Evolutionary conservation across 306 rosid genomes (phyloP).

Genomic region (Ormosia emarginata): DNA sequence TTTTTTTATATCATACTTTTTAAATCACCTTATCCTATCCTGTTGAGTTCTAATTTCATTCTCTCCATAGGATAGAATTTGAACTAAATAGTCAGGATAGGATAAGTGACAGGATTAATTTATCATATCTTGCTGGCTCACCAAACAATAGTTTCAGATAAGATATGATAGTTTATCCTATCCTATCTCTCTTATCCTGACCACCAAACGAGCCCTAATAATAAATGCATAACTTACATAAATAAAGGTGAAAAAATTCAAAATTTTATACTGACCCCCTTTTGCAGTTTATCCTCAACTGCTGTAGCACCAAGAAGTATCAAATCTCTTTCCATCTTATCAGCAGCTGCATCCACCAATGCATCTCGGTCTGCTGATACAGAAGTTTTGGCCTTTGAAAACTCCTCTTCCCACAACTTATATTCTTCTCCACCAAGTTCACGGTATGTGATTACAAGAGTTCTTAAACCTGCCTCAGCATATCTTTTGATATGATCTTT

Average conservation of each 20-base stretch:
- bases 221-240: neutral
- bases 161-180: too few species aligned
- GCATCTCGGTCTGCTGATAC: constrained; percentile 49
- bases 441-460: constrained; percentile 64
- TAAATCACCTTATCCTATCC: too few species aligned
- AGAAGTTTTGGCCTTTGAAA: constrained; percentile 58
- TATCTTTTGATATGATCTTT: constrained; percentile 63
- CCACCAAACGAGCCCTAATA: too few species aligned
- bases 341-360: constrained; percentile 58
- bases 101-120: too few species aligned
- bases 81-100: too few species aligned
- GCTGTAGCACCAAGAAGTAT: constrained; percentile 89
- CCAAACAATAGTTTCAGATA: too few species aligned
- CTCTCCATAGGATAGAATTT: too few species aligned
- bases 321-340: constrained; percentile 64
- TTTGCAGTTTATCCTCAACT: constrained; percentile 85
- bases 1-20: too few species aligned
- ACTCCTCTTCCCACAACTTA: constrained; percentile 58
- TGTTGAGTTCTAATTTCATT: too few species aligned
- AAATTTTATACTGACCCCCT: constrained; percentile 53
- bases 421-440: constrained; percentile 67
- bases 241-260: neutral
- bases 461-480: constrained; percentile 88
- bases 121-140: too few species aligned
- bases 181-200: too few species aligned